Percentiles rank a stretch among this genome's conserved stretches.
Conservation (phyloP, 768 basidiomycete species). For the Leccinellum rugosiceps region DNA sequence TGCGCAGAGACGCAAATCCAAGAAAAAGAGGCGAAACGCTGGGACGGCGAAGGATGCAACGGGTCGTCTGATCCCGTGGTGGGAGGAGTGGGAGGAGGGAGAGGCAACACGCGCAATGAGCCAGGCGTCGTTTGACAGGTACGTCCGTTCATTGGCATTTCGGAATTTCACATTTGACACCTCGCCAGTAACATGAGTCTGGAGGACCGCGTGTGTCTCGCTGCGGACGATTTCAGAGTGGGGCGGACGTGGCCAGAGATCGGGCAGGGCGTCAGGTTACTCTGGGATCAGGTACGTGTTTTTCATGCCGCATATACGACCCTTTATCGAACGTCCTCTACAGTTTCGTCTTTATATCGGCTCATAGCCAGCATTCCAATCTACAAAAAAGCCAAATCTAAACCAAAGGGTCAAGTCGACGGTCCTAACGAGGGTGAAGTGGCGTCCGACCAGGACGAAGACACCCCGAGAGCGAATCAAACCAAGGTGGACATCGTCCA, state of each 20-base stretch:
- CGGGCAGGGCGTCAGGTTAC: constrained; percentile 22
- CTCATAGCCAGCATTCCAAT: constrained; percentile 28
- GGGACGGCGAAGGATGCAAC: constrained; percentile 18
- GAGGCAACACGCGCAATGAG: constrained; percentile 22
- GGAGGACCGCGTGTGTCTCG: constrained; percentile 24
- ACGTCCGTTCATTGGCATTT: constrained; percentile 3
- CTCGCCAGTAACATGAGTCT: constrained; percentile 6
- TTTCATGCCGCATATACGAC: not conserved
- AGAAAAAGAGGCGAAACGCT: constrained; percentile 14
- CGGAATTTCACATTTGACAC: not conserved
- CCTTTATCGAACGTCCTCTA: not conserved
- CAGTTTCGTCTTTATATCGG: constrained; percentile 34
- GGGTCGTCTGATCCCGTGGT: constrained; percentile 29
- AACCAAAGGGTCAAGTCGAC: constrained; percentile 18
- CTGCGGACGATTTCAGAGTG: constrained; percentile 31
- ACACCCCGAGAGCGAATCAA: constrained; percentile 20
- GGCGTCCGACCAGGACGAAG: constrained; percentile 26
- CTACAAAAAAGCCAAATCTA: constrained; percentile 28
- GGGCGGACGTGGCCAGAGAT: constrained; percentile 32
- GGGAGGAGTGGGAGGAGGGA: constrained; percentile 32
- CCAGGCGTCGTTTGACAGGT: constrained; percentile 26
- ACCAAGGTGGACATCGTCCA: constrained; percentile 23
- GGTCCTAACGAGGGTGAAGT: constrained; percentile 33
- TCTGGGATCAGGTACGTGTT: constrained; percentile 31
- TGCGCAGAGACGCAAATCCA: constrained; percentile 12